Evolutionary conservation across 805 yeast genomes (phyloP).

Genomic region (Lipomyces starkeyi): DNA sequence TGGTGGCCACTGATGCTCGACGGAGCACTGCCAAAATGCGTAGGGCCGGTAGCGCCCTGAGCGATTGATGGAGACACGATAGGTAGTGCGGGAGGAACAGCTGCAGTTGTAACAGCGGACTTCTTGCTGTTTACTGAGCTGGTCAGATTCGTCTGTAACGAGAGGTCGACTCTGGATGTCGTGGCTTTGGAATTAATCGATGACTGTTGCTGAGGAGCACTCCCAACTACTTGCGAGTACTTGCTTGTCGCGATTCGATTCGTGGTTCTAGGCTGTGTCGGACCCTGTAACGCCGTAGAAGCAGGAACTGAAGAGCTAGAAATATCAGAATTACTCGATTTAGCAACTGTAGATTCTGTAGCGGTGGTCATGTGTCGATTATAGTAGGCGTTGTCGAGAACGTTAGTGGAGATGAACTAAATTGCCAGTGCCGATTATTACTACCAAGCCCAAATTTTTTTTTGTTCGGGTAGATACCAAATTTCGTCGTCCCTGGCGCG

Average conservation of each 20-base stretch:
- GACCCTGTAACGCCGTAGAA: background rate
- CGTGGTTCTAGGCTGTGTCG: background rate
- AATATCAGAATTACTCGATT: background rate
- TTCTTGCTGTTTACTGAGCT: conserved; percentile 13
- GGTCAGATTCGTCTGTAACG: conserved; percentile 7
- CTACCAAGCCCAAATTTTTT: background rate
- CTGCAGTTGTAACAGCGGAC: conserved; percentile 12
- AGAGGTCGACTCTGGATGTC: background rate
- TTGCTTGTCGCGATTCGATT: background rate
- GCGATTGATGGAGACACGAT: conserved; percentile 11
- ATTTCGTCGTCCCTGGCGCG: background rate
- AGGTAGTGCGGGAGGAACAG: conserved; percentile 16
- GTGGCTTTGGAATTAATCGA: background rate
- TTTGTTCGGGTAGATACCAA: background rate
- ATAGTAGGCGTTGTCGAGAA: background rate
- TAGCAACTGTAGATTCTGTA: background rate
- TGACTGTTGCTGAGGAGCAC: background rate
- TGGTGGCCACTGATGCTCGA: conserved; percentile 9
- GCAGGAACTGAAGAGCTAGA: background rate
- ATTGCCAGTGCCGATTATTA: background rate
- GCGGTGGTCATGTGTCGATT: background rate
- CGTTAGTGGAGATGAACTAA: background rate
- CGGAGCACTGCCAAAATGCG: background rate
- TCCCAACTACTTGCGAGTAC: background rate
- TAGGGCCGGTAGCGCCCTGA: background rate